Base-by-base conservation (phyloP, 1,284 basidiomycete species). In the Polyporus tsugae region DNA sequence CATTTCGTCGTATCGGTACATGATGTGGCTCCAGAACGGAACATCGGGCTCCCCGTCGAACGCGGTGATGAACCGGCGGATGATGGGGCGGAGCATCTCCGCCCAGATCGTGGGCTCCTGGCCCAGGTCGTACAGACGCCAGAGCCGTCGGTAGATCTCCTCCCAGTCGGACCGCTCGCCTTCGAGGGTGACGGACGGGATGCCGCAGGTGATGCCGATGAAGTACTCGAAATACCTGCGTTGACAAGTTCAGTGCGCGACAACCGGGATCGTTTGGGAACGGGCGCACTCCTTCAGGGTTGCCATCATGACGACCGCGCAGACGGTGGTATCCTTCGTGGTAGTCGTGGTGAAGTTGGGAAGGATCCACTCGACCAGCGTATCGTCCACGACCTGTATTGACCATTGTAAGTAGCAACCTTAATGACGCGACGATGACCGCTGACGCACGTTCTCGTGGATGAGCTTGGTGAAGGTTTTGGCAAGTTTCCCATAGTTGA, bases 271-370 rank as follows among this genome's bases (percentile, higher is more conserved):
- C 10, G 10, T 17, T 6, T 11, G 7, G 15, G 15, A 44, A 3
- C 6, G n/a, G 25, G 29, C 46, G 33, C 6, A 63, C 66, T 77
- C 63, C 63, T 84, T 82, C 71, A 84, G 74, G 19, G 79, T 81
- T 1, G 82, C 76, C 84, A 87, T 85, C 82, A 85, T 81, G 41
- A 83, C 69, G 19, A 86, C 78, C 1, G 83, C 77, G 35, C 77
- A 81, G 6, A 83, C 76, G 3, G 80, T 78, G 2, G 74, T 81
- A 63, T 87, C 86, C 29, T 75, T 79, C 1, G 41, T 10, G 0
- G 82, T 84, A 4, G 85, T 87, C 2, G 86, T 87, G 6, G 82
- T 79, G 73, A 87, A 87, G 35, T 78, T 70, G 0, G 86, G 86
- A 6, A 81, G 76, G 49, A 85, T 80, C 84, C 85, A 86, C 0